Conservation (phyloP, 2,329 filamentous ascomycete genomes). For the Microcyclospora pomicola region DNA sequence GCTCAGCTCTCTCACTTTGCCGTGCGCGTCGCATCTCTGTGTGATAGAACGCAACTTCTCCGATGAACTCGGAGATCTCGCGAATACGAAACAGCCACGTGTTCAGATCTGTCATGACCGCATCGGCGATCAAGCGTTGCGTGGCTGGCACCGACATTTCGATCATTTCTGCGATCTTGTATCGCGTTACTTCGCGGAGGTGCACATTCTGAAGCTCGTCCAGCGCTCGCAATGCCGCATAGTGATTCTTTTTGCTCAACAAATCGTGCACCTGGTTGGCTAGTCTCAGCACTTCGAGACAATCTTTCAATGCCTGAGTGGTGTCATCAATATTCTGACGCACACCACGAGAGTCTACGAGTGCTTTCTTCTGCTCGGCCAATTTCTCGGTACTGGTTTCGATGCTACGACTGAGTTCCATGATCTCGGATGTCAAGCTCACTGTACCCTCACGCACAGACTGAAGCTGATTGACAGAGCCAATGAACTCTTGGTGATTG, state of each 20-base stretch:
- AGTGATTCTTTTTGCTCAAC: constrained; percentile 85
- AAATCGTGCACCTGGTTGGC: constrained; percentile 92
- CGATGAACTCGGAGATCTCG: constrained; percentile 89
- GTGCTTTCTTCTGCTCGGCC: constrained; percentile 81
- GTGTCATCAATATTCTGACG: constrained; percentile 94
- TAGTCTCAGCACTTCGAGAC: constrained; percentile 77
- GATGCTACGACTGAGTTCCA: constrained; percentile 86
- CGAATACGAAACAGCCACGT: constrained; percentile 92
- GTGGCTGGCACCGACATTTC: constrained; percentile 90
- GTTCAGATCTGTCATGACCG: constrained; percentile 92
- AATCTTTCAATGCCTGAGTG: constrained; percentile 75
- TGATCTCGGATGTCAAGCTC: constrained; percentile 73
- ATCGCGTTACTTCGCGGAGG: constrained; percentile 83
- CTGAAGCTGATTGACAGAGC: constrained; percentile 87
- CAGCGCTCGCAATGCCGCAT: constrained; percentile 80
- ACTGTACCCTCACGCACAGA: constrained; percentile 84
- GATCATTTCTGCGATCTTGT: constrained; percentile 89
- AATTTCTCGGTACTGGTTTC: constrained; percentile 89
- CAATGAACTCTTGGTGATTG: constrained; percentile 92
- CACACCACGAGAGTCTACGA: constrained; percentile 84
- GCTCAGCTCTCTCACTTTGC: constrained; percentile 69
- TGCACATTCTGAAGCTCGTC: constrained; percentile 96
- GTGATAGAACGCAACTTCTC: constrained; percentile 92
- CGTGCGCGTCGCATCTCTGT: constrained; percentile 74
- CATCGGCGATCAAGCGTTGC: constrained; percentile 84